Evolutionary conservation across 495 filamentous ascomycete species (phyloP), one percentile per base, ranked within the genome.

Genomic region (Lichenothelia convexa): DNA sequence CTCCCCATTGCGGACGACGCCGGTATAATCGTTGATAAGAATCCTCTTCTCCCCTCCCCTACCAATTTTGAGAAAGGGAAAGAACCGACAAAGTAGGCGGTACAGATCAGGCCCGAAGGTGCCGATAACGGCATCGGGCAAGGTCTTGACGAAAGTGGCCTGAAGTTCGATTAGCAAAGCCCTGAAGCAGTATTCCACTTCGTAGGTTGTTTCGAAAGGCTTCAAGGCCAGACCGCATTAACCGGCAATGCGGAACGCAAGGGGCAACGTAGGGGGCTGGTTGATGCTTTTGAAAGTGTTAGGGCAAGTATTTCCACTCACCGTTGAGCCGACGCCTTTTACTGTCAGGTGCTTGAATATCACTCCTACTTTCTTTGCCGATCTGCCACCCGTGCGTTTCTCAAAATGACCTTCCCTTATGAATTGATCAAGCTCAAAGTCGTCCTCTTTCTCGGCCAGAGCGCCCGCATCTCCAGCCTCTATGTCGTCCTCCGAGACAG

Each of bases 21-120:
- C 83, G 20, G 66, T 75, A 48, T 86, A 85, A 45, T 84, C 75
- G 47, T 80, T 56, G 37, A 87, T 71, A 32, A 92, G 51, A 5
- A 70, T 73, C 44, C 60, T 63, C 43, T 63, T 69, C 42, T 61
- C 60, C 7, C 53, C 58, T 32, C 59, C 57, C 42, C 57, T 62
- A 6, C 61, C 63, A 19, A 73, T 58, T 9, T 59, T 71, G 12
- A 84, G 47, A n/a, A 55, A 57, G 0, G 81, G 79, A 26, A 85
- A 59, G 44, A 72, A 79, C 4, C 60, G 51, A 27, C 67, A 66
- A 18, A 86, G 41, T n/a, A 80, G 58, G 12, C 61, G 63, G 45
- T 84, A 91, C 9, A 87, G 51, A 58, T 91, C 82, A 0, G 80
- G 81, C 0, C 82, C 82, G 52, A 91, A 87, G 0, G 79, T 84